Base-by-base conservation (phyloP, 2,329 filamentous ascomycete genomes). In the Mollisiaceae sp. region DNA sequence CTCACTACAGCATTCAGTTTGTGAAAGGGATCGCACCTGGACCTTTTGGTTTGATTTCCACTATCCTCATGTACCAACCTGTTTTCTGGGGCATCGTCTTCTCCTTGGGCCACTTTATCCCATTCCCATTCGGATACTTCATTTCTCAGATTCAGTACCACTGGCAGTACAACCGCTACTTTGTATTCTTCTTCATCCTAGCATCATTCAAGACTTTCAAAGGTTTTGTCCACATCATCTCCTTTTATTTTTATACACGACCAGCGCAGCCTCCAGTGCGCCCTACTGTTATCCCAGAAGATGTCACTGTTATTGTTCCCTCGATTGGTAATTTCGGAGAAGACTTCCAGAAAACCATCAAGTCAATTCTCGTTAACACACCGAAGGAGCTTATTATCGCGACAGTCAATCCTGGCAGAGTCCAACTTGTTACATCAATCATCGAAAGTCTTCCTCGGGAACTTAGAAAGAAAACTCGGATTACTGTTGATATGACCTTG, bases 261-360 rank as follows among this genome's bases (percentile, higher is more conserved):
- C 47, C 56, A 20, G 32, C 22, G 14, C 2, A 24, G 3, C 24
- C 56, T 20, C 54, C 57, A n/a, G 14, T 24, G 9, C 0, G 55
- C 36, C 64, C 67, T 0, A 64, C 62, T 5, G 11, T 66, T n/a
- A 14, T 14, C 5, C 43, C 59, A 4, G 27, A 38, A 9, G 64
- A 71, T 60, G 67, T 71, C 20, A 69, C 67, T 12, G 70, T 71
- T 12, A 65, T 71, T 14, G 47, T 70, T 39, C 45, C 68, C 4
- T 56, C 63, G 8, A 39, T 67, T 14, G 64, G 70, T 11, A n/a
- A 54, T 11, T 68, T 69, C 35, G 22, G 27, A 1, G 18, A 22
- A 35, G 61, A 47, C 9, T 15, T 11, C 1, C 62, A 65, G 35
- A 65, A 67, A 9, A 22, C 60, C 12, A 35, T 71, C 39, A 14